Evolutionary conservation across 345 rosid species (phyloP), one percentile per base, ranked within the genome.

Genomic region (Aquilaria malaccensis): DNA sequence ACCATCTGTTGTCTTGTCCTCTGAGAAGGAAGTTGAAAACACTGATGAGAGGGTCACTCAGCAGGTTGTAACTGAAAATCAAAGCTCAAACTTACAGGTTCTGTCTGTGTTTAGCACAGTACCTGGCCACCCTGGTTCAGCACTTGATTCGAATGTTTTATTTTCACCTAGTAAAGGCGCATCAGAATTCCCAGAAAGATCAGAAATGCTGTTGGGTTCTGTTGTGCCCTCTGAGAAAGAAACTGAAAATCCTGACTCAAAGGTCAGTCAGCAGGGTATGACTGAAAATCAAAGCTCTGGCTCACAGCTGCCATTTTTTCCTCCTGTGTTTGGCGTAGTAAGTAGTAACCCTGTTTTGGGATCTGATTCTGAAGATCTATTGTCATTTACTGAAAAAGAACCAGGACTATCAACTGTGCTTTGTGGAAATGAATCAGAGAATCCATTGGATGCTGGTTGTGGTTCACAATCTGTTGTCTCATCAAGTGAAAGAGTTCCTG

Each of bases 1-100:
- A 9, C 43, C 7, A 2, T 37, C 43, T 37, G 4, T 37, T 37
- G 22, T 22, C 22, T 37, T 37, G 43, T 70, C 82, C 67, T 62
- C 73, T 7, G 92, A 79, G 31, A 87, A 84, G 72, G 89, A 83
- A 71, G 58, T 58, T 33, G 86, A 66, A 57, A 41, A 66, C 14
- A 48, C 58, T 55, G 89, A 74, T 69, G 52, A 52, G 48, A 79
- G 76, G 67, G 72, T 64, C 67, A 78, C 66, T 77, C 86, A 71
- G 66, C 80, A 74, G 61, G 83, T 77, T 68, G 55, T 76, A 59
- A 60, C 68, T 11, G 73, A 70, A 33, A 72, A 78, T 65, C 82
- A 76, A 61, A 72, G 64, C 78, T 66, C 80, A 22, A 58, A 60
- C 46, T 15, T 52, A 60, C 77, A 80, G 60, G 70, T 61, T 55